phyloP scores from a whole-genome alignment of 2,329 filamentous ascomycete genomes.

The Penicillium sp. region DNA sequence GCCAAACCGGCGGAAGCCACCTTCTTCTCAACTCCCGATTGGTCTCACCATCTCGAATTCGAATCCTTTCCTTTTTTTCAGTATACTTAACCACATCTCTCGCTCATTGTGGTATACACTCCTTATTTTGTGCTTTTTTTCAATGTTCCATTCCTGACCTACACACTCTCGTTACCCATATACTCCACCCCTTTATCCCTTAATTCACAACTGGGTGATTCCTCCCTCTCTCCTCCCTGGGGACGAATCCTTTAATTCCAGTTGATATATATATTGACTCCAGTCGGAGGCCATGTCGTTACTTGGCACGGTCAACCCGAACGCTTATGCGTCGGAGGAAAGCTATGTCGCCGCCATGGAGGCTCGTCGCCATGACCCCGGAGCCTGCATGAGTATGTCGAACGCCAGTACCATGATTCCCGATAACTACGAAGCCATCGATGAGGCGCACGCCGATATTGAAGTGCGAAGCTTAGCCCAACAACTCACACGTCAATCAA shows the following conservation, averaged over 20 bases:
- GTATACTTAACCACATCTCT: neutral
- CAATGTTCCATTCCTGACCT: neutral
- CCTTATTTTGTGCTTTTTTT: neutral
- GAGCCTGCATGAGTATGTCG: conserved; percentile 27
- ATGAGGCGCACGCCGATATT: conserved; percentile 29
- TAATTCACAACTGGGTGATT: neutral
- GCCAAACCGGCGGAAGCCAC: neutral
- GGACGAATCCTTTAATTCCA: neutral
- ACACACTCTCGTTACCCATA: neutral
- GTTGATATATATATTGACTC: neutral
- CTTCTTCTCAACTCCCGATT: neutral
- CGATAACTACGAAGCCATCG: conserved; percentile 23
- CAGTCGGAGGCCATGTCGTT: conserved; percentile 32
- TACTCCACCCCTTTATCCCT: neutral
- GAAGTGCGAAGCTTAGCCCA: conserved; percentile 37
- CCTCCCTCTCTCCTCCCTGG: neutral
- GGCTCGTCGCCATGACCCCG: conserved; percentile 20
- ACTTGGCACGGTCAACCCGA: conserved; percentile 36
- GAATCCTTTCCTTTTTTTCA: neutral
- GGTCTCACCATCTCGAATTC: neutral
- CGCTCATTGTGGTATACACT: neutral
- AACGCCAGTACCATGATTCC: conserved; percentile 26
- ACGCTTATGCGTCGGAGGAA: conserved; percentile 11
- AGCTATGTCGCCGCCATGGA: conserved; percentile 6
- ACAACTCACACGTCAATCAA: conserved; percentile 39